Evolutionary conservation across 495 filamentous ascomycete genomes (phyloP).

Genomic region (Penicillium lagena): DNA sequence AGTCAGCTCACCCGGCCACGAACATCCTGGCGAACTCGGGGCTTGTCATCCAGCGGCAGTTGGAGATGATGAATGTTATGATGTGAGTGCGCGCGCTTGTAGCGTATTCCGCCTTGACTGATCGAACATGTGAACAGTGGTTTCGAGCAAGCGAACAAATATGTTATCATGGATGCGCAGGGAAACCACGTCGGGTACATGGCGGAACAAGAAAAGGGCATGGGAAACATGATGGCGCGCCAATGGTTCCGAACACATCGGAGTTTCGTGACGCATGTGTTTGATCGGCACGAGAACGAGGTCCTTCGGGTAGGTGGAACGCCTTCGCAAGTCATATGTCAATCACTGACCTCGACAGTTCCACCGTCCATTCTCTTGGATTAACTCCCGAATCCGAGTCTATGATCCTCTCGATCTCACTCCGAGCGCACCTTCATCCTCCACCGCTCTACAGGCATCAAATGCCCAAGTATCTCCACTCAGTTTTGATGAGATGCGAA

Average conservation of each 20-base stretch:
- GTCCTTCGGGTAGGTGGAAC: slow-evolving; percentile 47
- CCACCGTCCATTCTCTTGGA: slow-evolving; percentile 63
- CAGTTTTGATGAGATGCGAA: slow-evolving; percentile 49
- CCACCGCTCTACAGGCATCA: slow-evolving; percentile 38
- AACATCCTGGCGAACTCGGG: slow-evolving; percentile 55
- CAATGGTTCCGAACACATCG: slow-evolving; percentile 62
- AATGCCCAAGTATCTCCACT: slow-evolving; percentile 47
- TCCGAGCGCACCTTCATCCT: slow-evolving; percentile 22
- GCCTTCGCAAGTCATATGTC: too few relatives aligned
- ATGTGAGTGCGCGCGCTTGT: slow-evolving; percentile 30
- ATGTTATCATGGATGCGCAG: slow-evolving; percentile 64
- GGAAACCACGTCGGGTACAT: slow-evolving; percentile 65
- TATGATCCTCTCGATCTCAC: slow-evolving; percentile 50
- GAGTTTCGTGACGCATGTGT: slow-evolving; percentile 65
- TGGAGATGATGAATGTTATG: slow-evolving; percentile 68
- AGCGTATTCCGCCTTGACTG: neutral
- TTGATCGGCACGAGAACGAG: slow-evolving; percentile 59
- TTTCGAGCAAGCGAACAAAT: slow-evolving; percentile 69
- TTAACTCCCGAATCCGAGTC: slow-evolving; percentile 57
- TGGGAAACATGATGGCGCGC: slow-evolving; percentile 50
- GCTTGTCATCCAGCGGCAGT: slow-evolving; percentile 57
- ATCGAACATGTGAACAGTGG: slow-evolving; percentile 29
- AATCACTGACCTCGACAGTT: slow-evolving; percentile 33
- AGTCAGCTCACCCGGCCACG: slow-evolving; percentile 53
- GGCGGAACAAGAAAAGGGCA: slow-evolving; percentile 58